These are phyloP conservation scores for Melampsora medusae DNA, from an alignment of 1,284 basidiomycete species.

Conservation along the genomic window DNA sequence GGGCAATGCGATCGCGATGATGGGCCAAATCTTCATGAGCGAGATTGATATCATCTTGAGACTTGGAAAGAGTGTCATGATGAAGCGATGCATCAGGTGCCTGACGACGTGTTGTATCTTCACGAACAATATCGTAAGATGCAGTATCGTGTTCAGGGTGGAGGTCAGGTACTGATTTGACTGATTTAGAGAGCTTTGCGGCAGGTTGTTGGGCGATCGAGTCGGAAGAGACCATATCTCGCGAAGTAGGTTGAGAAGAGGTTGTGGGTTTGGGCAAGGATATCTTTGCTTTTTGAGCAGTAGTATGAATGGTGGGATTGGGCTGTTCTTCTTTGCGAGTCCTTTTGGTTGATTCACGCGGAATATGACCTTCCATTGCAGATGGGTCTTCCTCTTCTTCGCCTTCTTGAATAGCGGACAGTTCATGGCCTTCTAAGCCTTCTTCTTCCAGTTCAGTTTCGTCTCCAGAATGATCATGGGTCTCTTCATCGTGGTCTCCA, in stretches of 20 bases:
- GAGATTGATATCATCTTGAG: too few relatives aligned
- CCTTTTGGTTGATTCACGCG: neutral
- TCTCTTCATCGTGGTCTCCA: neutral
- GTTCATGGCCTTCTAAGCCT: conserved; percentile 39
- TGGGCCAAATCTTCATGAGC: too few relatives aligned
- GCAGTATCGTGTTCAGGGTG: too few relatives aligned
- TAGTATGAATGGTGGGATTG: neutral
- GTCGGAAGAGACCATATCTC: neutral
- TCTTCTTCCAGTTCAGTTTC: conserved; percentile 20
- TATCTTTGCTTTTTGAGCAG: neutral
- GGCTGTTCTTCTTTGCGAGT: neutral
- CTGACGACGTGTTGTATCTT: too few relatives aligned
- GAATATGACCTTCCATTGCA: neutral
- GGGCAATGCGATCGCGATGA: too few relatives aligned
- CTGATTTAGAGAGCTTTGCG: too few relatives aligned
- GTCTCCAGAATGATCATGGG: conserved; percentile 9
- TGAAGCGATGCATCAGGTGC: too few relatives aligned
- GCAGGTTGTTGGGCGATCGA: neutral
- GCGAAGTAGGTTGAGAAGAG: neutral
- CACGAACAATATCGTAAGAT: too few relatives aligned
- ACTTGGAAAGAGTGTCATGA: too few relatives aligned
- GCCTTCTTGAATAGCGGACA: conserved; percentile 45
- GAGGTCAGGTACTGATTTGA: too few relatives aligned
- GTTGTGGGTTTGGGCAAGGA: neutral
- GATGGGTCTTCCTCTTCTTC: conserved; percentile 41